Evolutionary conservation across 257 asterid genomes (phyloP), one percentile per base, ranked within the genome.

Genomic region (Salvia hispanica): DNA sequence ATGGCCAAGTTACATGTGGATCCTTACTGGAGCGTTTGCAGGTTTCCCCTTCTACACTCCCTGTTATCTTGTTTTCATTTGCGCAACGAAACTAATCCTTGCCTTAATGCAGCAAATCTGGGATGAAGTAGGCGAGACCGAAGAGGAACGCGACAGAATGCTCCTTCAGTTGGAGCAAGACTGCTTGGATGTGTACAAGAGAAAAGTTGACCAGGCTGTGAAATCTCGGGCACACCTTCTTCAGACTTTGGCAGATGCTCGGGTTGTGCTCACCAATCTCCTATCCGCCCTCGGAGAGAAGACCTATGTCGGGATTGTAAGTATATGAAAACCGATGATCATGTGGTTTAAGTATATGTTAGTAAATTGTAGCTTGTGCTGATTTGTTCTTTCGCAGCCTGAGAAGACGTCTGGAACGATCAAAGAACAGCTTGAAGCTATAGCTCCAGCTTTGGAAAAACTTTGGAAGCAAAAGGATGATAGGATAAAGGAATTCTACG

Each of bases 81-180:
- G 2, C 31, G 31, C 2, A 25, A 25, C 31, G 31, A 25, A 25
- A 2, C 31, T 25, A 25, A 25, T 25, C 31, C 31, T 25, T 2
- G 31, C 31, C 31, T 25, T 25, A 25, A 25, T 83, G 83, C 86
- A 92, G 98, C 85, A 84, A 84, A 87, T 92, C 7, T 92, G 98
- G 98, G 98, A 92, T 77, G 98, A 92, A 77, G 96, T 92, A 53
- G 98, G 98, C 42, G 96, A 89, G 76, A 84, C 74, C 64, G 98
- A 92, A 14, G 95, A 92, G 4, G 96, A 87, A 47, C 77, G 98
- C 45, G 98, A 92, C 79, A 83, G 70, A 81, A 80, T 89, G 87
- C 91, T 92, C 74, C 88, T 89, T 79, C 98, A 92, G 78, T 68
- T 92, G 53, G 96, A 92, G 77, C 95, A 92, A 58, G 98, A 92